Evolutionary conservation across 257 asterid genomes (phyloP), one percentile per base, ranked within the genome.

Genomic region (Solanum acaule): DNA sequence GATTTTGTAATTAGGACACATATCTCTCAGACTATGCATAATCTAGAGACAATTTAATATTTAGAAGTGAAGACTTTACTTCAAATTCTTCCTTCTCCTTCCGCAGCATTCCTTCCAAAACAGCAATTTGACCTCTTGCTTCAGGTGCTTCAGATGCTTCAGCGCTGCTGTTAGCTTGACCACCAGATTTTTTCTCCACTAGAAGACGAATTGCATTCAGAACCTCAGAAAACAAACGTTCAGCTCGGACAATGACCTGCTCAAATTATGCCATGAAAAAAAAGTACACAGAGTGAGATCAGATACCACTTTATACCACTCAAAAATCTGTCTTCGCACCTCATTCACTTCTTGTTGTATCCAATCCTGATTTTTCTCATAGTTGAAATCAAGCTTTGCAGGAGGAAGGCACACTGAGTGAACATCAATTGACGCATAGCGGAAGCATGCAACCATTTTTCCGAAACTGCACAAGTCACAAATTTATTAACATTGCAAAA

Each of bases 371-470:
- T 44, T 44, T 46, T 89, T 91, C 92, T 92, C 96, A 89, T 89
- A 92, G 93, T 94, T 95, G 92, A 96, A 96, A 89, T 92, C 98
- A 91, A 97, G 98, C 89, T 94, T 93, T 77, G 95, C 34, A 31
- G 98, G 99, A 90, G 99, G 99, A 88, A 97, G 96, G 88, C 88
- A 94, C 87, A 97, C 99, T 11, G 98, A 96, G 88, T 93, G 95
- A 90, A 97, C 99, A 91, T 97, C 96, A 87, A 97, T 97, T 31
- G 99, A 95, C n/a, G 98, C 98, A 91, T 97, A 97, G 87, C 98
- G 96, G 90, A 97, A 97, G 95, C 99, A 97, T 89, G 99, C 99
- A 91, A 97, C 98, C 98, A 95, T 96, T 87, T 95, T 93, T 34
- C 98, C 99, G 46, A 95, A 96, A 88, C 99, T 97, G 96, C 92